Base-by-base conservation (phyloP, 371 early-diverging fungal genomes). In the Quaeritorhiza haematococci region DNA sequence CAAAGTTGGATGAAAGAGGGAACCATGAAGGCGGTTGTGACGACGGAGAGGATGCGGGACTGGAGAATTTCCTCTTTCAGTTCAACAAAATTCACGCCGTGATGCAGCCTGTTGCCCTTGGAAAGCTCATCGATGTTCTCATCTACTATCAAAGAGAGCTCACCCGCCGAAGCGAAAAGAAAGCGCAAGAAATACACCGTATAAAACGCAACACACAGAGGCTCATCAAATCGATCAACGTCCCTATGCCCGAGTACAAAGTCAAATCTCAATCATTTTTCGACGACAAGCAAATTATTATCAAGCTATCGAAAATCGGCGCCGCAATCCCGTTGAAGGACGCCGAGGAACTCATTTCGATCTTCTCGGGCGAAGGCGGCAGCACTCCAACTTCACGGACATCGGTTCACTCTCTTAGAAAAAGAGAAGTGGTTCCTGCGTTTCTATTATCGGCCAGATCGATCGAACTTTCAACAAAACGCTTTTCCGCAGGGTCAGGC, bases 31-130 rank as follows among this genome's bases (percentile, higher is more conserved):
- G n/a, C n/a, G n/a, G n/a, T n/a, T n/a, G n/a, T n/a, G n/a, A n/a
- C n/a, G n/a, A n/a, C n/a, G n/a, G n/a, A n/a, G n/a, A n/a, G n/a
- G n/a, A n/a, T n/a, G n/a, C n/a, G n/a, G n/a, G n/a, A n/a, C n/a
- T n/a, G n/a, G n/a, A n/a, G n/a, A n/a, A n/a, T n/a, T n/a, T n/a
- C 7, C 46, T 7, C 50, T 50, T 28, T 1, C 66, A 73, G 24
- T 59, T 90, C 29, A 50, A 71, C 8, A 81, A 84, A 52, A 71
- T 88, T 6, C 85, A 85, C 54, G 84, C 85, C 0, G 79, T 89
- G 6, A 82, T 89, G 85, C 90, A 88, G 45, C 90, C 90, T 0
- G 82, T 79, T 58, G 87, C 90, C 0, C 63, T 90, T 0, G 85
- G 86, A 19, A 79, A 77, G 42, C 66, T 88, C 17, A 78, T 84